Base-by-base conservation (phyloP, 306 rosid species). In the Prunus kanzakura region DNA sequence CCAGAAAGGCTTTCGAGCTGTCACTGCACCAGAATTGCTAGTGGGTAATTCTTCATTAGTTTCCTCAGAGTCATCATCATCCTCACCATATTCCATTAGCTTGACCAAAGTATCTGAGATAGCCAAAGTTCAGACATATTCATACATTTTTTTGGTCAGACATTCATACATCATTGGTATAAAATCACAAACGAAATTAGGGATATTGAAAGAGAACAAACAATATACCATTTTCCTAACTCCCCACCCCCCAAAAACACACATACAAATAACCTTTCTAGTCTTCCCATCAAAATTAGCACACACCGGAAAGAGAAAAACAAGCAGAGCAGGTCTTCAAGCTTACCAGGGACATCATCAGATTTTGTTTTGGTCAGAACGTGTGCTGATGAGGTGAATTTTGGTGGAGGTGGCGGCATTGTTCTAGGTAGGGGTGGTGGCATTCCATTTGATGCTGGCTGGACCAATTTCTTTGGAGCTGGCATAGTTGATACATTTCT, bases 31-130 rank as follows among this genome's bases (percentile, higher is more conserved):
- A 74, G 78, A 58, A 25, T 70, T 63, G 46, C 55, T 35, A 74
- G 78, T 51, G 72, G 62, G 80, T 29, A 87, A 71, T 60, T 95
- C 88, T 72, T 81, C 91, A 15, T 71, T 72, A 22, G 78, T 68
- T 63, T 88, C 96, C 35, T 92, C 96, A 4, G 64, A 41, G 78
- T 92, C 91, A 6, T 94, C 97, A 64, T 93, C 98, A 30, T 94
- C 98, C 14, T 92, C 98, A 30, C 99, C 97, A 74, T 95, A 95
- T 82, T 95, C 99, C 97, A 95, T 89, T 61, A 95, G 88, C 88
- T 89, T 88, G 77, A 92, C 82, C 86, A 95, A 67, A 64, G 99
- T 92, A 81, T 92, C 97, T 92, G 97, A 82, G 74, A 80, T 29
- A 76, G 55, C 64, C 75, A 67, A 64, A 47, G 18, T 38, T 38